phyloP scores from a whole-genome alignment of 1,284 basidiomycete species.

The Sporisorium exsertum region DNA sequence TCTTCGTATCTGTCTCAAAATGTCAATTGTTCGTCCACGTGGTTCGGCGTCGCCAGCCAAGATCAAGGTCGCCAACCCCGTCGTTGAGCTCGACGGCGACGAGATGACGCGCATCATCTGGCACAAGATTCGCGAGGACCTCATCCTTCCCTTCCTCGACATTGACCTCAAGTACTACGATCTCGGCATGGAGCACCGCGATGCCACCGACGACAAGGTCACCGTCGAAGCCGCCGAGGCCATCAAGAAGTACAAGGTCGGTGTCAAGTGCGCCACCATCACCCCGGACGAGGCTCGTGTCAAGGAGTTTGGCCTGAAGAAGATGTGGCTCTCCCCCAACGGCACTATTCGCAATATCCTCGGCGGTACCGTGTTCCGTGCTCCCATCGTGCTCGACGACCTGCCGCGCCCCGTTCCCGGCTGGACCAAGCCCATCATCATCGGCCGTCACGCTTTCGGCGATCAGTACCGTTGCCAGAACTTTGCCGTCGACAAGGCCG shows the following conservation, averaged over 20 bases:
- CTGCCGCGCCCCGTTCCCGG: constrained; percentile 90
- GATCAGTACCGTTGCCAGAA: constrained; percentile 76
- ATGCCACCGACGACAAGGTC: constrained; percentile 91
- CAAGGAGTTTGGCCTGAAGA: constrained; percentile 85
- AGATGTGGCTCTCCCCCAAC: constrained; percentile 77
- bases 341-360: constrained; percentile 85
- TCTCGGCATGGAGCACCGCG: constrained; percentile 90
- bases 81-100: constrained; percentile 82
- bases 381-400: constrained; percentile 91
- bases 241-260: constrained; percentile 69
- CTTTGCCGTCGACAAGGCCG: constrained; percentile 63
- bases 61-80: constrained; percentile 88
- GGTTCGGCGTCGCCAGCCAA: constrained; percentile 47
- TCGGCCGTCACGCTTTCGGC: constrained; percentile 96
- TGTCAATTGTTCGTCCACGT: constrained; percentile 46
- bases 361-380: constrained; percentile 97
- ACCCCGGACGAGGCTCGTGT: constrained; percentile 96
- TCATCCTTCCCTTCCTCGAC: constrained; percentile 93
- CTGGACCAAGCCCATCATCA: constrained; percentile 95
- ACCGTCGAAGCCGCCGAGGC: constrained; percentile 94
- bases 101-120: constrained; percentile 75
- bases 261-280: constrained; percentile 87
- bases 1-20: constrained; percentile 8
- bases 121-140: constrained; percentile 98
- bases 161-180: constrained; percentile 99